Conservation (phyloP, 2,329 filamentous ascomycete genomes). For the Albophoma yamanashiensis region DNA sequence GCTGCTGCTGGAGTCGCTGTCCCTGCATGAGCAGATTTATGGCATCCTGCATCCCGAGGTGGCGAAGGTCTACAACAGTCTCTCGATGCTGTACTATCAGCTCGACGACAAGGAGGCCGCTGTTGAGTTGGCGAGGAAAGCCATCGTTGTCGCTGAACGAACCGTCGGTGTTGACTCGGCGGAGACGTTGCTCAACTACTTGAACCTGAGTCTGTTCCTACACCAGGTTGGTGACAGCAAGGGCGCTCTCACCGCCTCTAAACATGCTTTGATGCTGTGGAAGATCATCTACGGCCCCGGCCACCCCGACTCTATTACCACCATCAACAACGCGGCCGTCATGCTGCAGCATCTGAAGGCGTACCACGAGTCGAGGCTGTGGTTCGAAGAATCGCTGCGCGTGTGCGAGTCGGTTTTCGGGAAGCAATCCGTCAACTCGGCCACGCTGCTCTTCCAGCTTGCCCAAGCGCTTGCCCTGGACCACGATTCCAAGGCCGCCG, state of each 20-base stretch:
- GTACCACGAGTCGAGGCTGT: conserved; percentile 87
- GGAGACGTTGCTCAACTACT: conserved; percentile 89
- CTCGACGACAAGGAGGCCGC: conserved; percentile 96
- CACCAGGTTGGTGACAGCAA: conserved; percentile 87
- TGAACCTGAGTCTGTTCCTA: conserved; percentile 90
- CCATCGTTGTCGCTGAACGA: conserved; percentile 89
- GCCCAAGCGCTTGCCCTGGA: conserved; percentile 94
- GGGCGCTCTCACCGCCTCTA: conserved; percentile 76
- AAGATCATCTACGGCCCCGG: conserved; percentile 91
- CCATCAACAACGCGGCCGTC: conserved; percentile 95
- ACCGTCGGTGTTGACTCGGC: conserved; percentile 89
- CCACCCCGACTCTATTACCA: conserved; percentile 96
- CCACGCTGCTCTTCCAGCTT: conserved; percentile 92
- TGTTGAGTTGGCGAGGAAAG: conserved; percentile 90
- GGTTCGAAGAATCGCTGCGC: conserved; percentile 88
- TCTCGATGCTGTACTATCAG: conserved; percentile 94
- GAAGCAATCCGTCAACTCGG: conserved; percentile 81
- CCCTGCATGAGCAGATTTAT: conserved; percentile 96
- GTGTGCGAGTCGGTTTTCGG: conserved; percentile 88
- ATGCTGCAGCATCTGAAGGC: conserved; percentile 96
- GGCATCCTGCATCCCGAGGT: conserved; percentile 95
- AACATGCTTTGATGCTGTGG: conserved; percentile 90
- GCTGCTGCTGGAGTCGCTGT: conserved; percentile 87
- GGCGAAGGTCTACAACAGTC: conserved; percentile 83
- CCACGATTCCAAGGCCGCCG: conserved; percentile 83